Base-by-base conservation (phyloP, 257 asterid genomes). In the Craterostigma plantagineum region DNA sequence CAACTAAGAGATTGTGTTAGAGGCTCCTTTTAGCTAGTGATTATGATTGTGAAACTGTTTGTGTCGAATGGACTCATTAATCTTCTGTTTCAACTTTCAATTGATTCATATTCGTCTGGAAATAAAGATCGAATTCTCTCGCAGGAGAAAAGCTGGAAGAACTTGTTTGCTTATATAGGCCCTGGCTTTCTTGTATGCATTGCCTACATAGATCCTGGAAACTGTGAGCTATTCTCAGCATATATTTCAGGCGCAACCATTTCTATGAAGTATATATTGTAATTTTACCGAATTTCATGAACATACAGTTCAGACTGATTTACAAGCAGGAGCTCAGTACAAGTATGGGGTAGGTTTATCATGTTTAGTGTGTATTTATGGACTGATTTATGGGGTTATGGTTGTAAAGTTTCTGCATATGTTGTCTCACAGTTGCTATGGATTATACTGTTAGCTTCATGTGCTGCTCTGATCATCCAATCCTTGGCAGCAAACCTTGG, bases 101-200 rank as follows among this genome's bases (percentile, higher is more conserved):
- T 45, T 45, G 13, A 0, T 2, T 1, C 6, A 3, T 3, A 7
- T 16, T 40, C 14, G 15, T 27, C 10, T 17, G 11, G n/a, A 13
- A 11, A 8, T 9, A 48, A n/a, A 33, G 45, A 51, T 37, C 45
- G 38, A 36, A 9, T 23, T 44, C 53, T 14, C 27, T n/a, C n/a
- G 38, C 86, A 87, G 98, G 70, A 65, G 61, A 70, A 58, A 40
- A 70, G 98, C 63, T 87, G 98, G 98, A 87, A 72, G 72, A 87
- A 87, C 61, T 64, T 87, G 50, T 73, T 87, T 49, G 56, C 93
- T 0, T 82, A 87, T 58, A 51, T 82, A 54, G 98, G 98, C 33
- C 98, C 95, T 18, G 98, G 98, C 35, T 76, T 87, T 76, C 98
- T 87, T 53, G 98, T 87, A 69, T 82, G 86, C 54, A 87, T 87